A percentile compares a stretch with the other conserved stretches of the same genome.
Conservation (phyloP, 2,329 filamentous ascomycete genomes). For the Diaporthe citri region DNA sequence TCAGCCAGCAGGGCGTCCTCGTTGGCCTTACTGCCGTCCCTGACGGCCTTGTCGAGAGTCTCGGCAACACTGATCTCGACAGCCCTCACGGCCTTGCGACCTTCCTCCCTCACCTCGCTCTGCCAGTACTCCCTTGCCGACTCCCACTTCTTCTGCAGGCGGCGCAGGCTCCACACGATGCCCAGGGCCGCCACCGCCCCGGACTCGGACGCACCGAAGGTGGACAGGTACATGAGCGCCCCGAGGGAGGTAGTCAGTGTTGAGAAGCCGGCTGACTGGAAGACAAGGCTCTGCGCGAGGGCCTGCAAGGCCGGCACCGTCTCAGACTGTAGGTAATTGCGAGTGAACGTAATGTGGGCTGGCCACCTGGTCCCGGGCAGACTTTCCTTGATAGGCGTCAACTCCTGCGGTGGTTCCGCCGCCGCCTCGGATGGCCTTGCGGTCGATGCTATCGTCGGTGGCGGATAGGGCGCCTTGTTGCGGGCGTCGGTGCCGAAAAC, state of each 20-base stretch:
- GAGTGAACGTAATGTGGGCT: conserved; percentile 77
- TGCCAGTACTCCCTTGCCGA: conserved; percentile 72
- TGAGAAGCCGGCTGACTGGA: conserved; percentile 81
- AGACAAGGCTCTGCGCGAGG: conserved; percentile 78
- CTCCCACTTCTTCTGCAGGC: conserved; percentile 75
- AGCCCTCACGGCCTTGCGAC: conserved; percentile 70
- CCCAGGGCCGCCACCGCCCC: conserved; percentile 73
- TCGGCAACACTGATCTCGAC: conserved; percentile 66
- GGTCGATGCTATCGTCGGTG: conserved; percentile 41
- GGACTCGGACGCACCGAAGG: conserved; percentile 70
- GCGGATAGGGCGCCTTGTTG: conserved; percentile 43
- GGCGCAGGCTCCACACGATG: conserved; percentile 68
- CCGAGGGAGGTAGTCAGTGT: conserved; percentile 69
- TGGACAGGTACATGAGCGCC: conserved; percentile 68
- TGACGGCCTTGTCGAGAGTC: conserved; percentile 54
- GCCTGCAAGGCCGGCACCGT: conserved; percentile 80
- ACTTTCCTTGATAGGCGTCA: neutral
- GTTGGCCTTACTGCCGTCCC: conserved; percentile 42
- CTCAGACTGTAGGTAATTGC: conserved; percentile 74
- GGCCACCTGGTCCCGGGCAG: conserved; percentile 73
- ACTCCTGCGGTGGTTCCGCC: conserved; percentile 28
- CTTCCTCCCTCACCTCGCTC: conserved; percentile 75
- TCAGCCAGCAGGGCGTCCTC: conserved; percentile 49
- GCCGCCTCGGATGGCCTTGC: neutral
- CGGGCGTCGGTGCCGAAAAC: conserved; percentile 35